Evolutionary conservation across 2,329 filamentous ascomycete genomes (phyloP).

Genomic region (Pochonia chlamydosporia): DNA sequence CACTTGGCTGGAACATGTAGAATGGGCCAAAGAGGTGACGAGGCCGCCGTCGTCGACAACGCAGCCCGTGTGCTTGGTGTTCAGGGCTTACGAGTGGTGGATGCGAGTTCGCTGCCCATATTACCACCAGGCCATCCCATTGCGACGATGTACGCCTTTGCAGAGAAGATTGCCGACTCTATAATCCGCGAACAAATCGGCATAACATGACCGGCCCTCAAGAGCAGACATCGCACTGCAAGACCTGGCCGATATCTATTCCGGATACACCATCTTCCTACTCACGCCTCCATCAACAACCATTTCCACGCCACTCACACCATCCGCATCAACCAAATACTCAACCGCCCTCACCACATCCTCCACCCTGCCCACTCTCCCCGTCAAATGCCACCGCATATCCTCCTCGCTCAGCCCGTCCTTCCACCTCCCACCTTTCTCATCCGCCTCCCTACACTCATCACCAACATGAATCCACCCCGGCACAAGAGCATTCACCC

Average conservation of each 20-base stretch:
- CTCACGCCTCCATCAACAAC: conserved; percentile 24
- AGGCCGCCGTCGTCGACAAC: conserved; percentile 50
- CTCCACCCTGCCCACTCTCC: conserved; percentile 43
- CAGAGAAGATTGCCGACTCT: conserved; percentile 19
- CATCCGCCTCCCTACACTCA: conserved; percentile 25
- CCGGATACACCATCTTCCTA: conserved; percentile 25
- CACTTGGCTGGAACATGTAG: conserved; percentile 23
- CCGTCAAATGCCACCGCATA: conserved; percentile 41
- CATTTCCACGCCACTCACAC: conserved; percentile 23
- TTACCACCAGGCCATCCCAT: conserved; percentile 15
- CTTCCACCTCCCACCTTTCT: conserved; percentile 35
- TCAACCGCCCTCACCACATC: conserved; percentile 26
- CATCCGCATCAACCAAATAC: conserved; percentile 19
- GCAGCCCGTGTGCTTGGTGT: conserved; percentile 53
- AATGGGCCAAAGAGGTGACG: conserved; percentile 35
- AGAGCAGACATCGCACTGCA: no score
- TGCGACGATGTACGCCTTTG: conserved; percentile 17
- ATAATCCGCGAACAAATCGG: conserved; percentile 2
- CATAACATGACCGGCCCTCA: background rate
- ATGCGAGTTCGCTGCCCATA: conserved; percentile 45
- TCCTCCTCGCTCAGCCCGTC: conserved; percentile 39
- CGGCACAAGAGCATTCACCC: conserved; percentile 42
- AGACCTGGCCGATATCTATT: conserved; percentile 9
- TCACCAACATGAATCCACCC: conserved; percentile 47
- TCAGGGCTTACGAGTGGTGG: conserved; percentile 50